Base-by-base conservation (phyloP, 345 rosid species). In the Bruguiera parviflora region DNA sequence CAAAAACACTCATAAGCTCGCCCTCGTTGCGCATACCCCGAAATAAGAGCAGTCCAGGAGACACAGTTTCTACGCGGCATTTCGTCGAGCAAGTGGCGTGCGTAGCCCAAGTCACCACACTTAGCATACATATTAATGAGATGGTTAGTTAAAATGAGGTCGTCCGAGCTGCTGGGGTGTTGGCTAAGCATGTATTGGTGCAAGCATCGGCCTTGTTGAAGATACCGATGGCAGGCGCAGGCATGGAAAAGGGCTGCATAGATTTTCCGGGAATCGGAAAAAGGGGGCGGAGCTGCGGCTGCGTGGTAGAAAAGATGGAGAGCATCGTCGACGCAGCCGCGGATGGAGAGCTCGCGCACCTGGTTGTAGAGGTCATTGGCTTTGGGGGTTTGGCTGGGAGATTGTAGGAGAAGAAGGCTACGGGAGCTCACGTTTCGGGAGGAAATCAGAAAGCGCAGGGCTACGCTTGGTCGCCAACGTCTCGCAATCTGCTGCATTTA, bases 31-130 rank as follows among this genome's bases (percentile, higher is more conserved):
- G 85, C 88, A 37, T 86, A 91, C 21, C 94, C 96, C 0, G 96
- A 86, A 58, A 91, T 78, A 39, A 93, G 77, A 3, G 89, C 87
- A 2, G 94, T 86, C 94, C 96, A 93, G 13, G 97, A 87, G 51
- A 93, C 92, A 49, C 85, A 73, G 57, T 93, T 93, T 76, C 92
- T 83, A 0, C 58, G 68, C 53, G 78, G 80, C 98, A 93, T 93
- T 69, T 73, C 77, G 33, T 85, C 96, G 64, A 93, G 88, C 86
- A 91, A 19, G 4, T 73, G 71, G 6, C 78, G 85, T 18, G 97
- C 96, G 67, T 55, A 11, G 0, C 24, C 31, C n/a, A 87, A 55
- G 24, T 80, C 61, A n/a, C 98, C 97, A 20, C 88, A 88, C 72
- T 93, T 93, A 0, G 71, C 75, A 1, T 86, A 91, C 93, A 91